phyloP scores from a whole-genome alignment of 2,329 filamentous ascomycete genomes.

The Hawksworthiomyces lignivorus region DNA sequence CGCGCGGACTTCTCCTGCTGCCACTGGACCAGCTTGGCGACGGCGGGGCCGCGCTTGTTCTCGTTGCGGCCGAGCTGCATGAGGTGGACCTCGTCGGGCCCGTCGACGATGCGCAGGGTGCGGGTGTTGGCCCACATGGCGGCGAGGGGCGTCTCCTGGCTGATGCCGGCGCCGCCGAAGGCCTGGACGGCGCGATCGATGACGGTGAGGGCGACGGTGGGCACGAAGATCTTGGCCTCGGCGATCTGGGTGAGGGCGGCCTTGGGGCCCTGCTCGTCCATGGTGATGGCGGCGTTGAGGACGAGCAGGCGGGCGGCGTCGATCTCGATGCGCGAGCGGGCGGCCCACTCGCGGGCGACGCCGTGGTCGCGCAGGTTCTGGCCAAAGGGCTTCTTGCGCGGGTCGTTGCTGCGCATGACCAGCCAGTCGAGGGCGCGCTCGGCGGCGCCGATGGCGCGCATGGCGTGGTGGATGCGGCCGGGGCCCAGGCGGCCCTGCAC shows the following conservation, averaged over 20 bases:
- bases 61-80: slow-evolving; percentile 75
- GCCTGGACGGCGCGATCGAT: slow-evolving; percentile 93
- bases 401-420: slow-evolving; percentile 89
- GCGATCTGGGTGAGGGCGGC: slow-evolving; percentile 87
- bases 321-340: slow-evolving; percentile 86
- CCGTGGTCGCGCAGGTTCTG: slow-evolving; percentile 82
- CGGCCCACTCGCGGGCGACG: slow-evolving; percentile 91
- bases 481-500: slow-evolving; percentile 95
- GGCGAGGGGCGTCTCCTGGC: slow-evolving; percentile 88
- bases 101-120: slow-evolving; percentile 81
- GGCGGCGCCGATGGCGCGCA: slow-evolving; percentile 86
- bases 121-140: slow-evolving; percentile 73
- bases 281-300: slow-evolving; percentile 89
- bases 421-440: slow-evolving; percentile 93
- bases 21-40: slow-evolving; percentile 52
- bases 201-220: slow-evolving; percentile 71
- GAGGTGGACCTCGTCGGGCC: slow-evolving; percentile 91
- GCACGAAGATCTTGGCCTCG: slow-evolving; percentile 88
- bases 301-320: slow-evolving; percentile 85
- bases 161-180: slow-evolving; percentile 84
- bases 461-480: slow-evolving; percentile 94
- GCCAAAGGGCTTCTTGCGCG: slow-evolving; percentile 83
- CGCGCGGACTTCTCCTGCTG: slow-evolving; percentile 60
- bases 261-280: slow-evolving; percentile 85
- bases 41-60: slow-evolving; percentile 59